Evolutionary conservation across 805 yeast genomes (phyloP).

Genomic region (Yarrowia divulgata): DNA sequence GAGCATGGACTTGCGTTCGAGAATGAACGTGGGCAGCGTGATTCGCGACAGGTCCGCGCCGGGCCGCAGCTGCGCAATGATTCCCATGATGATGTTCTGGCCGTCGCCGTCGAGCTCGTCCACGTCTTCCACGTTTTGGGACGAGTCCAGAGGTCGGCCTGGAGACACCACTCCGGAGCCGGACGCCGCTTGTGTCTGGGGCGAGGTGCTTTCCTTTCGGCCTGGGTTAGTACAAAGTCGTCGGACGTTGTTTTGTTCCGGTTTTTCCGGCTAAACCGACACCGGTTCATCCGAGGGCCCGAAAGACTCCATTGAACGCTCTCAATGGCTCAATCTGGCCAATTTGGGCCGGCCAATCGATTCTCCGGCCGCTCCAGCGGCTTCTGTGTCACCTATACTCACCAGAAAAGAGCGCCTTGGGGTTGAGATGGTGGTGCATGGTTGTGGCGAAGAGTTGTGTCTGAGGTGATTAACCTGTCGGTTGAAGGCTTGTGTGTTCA

Average conservation of each 20-base stretch:
- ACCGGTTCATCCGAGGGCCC: background rate
- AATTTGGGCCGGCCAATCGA: background rate
- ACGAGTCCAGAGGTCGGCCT: constrained; percentile 12
- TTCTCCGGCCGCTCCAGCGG: background rate
- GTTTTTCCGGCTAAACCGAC: background rate
- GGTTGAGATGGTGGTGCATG: constrained; percentile 39
- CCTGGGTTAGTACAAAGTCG: constrained; percentile 22
- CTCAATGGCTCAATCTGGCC: background rate
- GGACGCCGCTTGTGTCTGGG: constrained; percentile 23
- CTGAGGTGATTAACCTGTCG: background rate
- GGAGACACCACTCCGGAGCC: constrained; percentile 14
- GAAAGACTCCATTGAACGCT: background rate
- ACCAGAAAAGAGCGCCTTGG: constrained; percentile 38
- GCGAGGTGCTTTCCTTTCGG: constrained; percentile 31
- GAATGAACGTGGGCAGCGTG: constrained; percentile 92
- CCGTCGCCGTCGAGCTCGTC: constrained; percentile 94
- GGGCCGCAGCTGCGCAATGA: constrained; percentile 89
- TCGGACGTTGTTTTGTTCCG: background rate
- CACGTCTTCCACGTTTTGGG: constrained; percentile 58
- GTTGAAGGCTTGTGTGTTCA: background rate
- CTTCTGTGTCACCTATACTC: background rate
- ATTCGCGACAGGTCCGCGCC: constrained; percentile 90
- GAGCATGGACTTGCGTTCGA: constrained; percentile 94
- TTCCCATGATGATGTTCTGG: constrained; percentile 83
- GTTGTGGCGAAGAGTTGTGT: background rate